Percentiles rank a stretch among this genome's conserved stretches.
These are phyloP conservation scores for Ascochyta viciae-villosae DNA, from an alignment of 2,329 filamentous ascomycete species.

Conservation along the genomic window DNA sequence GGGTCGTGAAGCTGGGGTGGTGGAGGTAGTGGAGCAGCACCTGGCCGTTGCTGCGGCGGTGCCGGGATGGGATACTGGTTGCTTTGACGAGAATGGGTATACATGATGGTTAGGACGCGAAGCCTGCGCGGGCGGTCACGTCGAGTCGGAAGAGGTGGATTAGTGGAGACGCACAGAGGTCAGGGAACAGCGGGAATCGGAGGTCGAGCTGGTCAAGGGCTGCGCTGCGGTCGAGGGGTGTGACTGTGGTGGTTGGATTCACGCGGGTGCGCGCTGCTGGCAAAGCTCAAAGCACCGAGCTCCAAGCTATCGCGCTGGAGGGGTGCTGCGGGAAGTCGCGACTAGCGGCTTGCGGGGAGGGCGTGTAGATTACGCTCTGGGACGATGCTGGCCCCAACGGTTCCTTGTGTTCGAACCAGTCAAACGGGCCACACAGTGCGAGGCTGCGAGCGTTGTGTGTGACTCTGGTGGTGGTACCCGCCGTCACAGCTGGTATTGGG, in stretches of 20 bases:
- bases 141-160: not conserved
- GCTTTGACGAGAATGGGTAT: slow-evolving; percentile 29
- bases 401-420: slow-evolving; percentile 9
- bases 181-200: not conserved
- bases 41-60: slow-evolving; percentile 22
- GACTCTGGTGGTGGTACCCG: slow-evolving; percentile 13
- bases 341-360: slow-evolving; percentile 17
- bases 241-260: not conserved
- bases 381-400: slow-evolving; percentile 11
- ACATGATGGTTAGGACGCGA: slow-evolving; percentile 25
- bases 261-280: slow-evolving; percentile 5
- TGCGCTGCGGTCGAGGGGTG: not conserved
- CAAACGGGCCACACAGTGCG: slow-evolving; percentile 14
- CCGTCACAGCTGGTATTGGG: slow-evolving; percentile 13
- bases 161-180: not conserved
- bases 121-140: slow-evolving; percentile 11
- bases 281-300: slow-evolving; percentile 3
- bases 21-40: slow-evolving; percentile 23
- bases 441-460: slow-evolving; percentile 18
- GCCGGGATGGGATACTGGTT: slow-evolving; percentile 29
- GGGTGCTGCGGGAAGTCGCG: slow-evolving; percentile 13
- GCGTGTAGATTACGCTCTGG: slow-evolving; percentile 8
- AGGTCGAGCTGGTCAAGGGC: not conserved
- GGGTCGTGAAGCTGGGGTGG: slow-evolving; percentile 23
- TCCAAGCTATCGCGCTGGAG: slow-evolving; percentile 11